phyloP scores from a whole-genome alignment of 1,284 basidiomycete species.

The Pascua sp. region DNA sequence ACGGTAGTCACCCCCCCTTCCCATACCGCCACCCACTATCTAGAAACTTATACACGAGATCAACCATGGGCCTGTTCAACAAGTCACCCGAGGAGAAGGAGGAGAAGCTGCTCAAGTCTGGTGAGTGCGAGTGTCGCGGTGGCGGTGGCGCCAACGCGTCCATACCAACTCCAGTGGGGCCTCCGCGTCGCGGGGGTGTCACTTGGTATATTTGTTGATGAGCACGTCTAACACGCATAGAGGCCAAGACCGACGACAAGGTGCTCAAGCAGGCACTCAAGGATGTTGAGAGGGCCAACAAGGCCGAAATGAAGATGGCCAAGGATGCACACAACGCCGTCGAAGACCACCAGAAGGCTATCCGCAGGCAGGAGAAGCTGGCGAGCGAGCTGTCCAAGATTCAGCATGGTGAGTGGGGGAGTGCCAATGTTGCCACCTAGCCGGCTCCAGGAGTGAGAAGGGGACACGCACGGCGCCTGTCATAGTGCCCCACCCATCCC shows the following conservation, averaged over 20 bases:
- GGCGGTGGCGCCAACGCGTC: too few relatives aligned
- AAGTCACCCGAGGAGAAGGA: conserved; percentile 38
- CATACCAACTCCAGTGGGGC: too few relatives aligned
- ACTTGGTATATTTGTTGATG: too few relatives aligned
- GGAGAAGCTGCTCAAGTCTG: conserved; percentile 40
- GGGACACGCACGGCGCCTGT: background rate
- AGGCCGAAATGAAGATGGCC: conserved; percentile 34
- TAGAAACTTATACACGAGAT: too few relatives aligned
- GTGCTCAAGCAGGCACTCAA: conserved; percentile 34
- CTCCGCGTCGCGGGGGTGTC: background rate
- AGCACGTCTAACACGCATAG: conserved; percentile 5
- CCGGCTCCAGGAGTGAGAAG: too few relatives aligned
- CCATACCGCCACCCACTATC: too few relatives aligned
- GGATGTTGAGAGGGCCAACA: conserved; percentile 37
- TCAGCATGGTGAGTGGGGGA: conserved; percentile 25
- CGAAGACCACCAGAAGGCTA: conserved; percentile 36
- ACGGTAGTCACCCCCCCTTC: too few relatives aligned
- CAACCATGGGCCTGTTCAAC: conserved; percentile 42
- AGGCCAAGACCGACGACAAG: conserved; percentile 30
- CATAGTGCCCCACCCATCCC: too few relatives aligned
- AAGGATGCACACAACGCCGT: conserved; percentile 34
- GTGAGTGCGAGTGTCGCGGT: conserved; percentile 19
- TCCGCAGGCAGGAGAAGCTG: conserved; percentile 35
- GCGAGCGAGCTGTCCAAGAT: conserved; percentile 32
- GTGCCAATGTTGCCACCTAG: too few relatives aligned